Conservation (phyloP, 345 rosid species). For the Eucalyptus pauciflora region DNA sequence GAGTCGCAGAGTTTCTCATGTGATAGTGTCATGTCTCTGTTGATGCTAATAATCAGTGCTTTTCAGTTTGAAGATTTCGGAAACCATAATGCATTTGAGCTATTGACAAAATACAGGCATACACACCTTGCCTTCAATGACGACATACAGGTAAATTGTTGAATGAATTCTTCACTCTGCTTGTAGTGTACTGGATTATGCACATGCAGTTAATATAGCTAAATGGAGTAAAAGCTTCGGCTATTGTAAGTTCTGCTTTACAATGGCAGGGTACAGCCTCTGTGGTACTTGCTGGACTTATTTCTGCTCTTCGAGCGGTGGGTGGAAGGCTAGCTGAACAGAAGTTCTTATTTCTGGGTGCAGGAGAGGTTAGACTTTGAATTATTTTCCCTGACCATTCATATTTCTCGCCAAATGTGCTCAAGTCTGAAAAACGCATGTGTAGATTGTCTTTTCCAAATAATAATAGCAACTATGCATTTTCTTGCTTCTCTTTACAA, state of each 20-base stretch:
- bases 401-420: not conserved
- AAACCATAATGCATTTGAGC: slow-evolving; percentile 93
- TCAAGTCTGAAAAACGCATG: not conserved
- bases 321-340: slow-evolving; percentile 75
- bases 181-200: not conserved
- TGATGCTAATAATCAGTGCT: not conserved
- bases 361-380: slow-evolving; percentile 69
- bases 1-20: not conserved
- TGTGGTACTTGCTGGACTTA: slow-evolving; percentile 84
- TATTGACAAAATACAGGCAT: slow-evolving; percentile 55
- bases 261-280: slow-evolving; percentile 83
- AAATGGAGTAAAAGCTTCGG: not conserved
- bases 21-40: not conserved
- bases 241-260: not conserved
- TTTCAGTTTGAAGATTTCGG: slow-evolving; percentile 97
- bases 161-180: not conserved
- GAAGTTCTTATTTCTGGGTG: slow-evolving; percentile 82
- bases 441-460: not conserved
- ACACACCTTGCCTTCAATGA: slow-evolving; percentile 95
- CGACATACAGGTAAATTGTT: slow-evolving; percentile 68
- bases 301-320: slow-evolving; percentile 56
- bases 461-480: not conserved
- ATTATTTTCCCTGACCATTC: not conserved
- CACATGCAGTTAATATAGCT: not conserved
- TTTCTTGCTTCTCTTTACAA: not conserved